A percentile compares a stretch with the other conserved stretches of the same genome.
These are phyloP conservation scores for Pythium pyrilobum DNA, from an alignment of 352 stramenopile species.

Conservation along the genomic window DNA sequence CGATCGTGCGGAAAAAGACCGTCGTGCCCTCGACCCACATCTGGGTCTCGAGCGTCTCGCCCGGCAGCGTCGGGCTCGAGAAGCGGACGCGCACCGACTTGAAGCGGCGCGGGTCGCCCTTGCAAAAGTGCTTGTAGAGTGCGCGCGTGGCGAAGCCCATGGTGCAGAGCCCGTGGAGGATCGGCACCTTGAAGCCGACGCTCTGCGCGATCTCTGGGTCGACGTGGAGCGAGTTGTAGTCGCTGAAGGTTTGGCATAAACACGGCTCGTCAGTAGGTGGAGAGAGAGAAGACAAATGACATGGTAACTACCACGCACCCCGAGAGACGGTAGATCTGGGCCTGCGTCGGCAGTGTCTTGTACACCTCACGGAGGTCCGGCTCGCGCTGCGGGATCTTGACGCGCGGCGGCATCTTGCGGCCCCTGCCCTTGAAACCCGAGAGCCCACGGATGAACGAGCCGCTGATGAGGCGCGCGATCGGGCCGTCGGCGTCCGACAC, in stretches of 20 bases:
- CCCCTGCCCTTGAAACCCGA: slow-evolving; percentile 70
- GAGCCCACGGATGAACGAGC: slow-evolving; percentile 78
- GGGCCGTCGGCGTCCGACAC: slow-evolving; percentile 62
- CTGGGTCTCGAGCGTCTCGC: slow-evolving; percentile 80
- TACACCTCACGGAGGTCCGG: slow-evolving; percentile 61
- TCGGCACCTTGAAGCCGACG: slow-evolving; percentile 76
- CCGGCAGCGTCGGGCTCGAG: slow-evolving; percentile 80
- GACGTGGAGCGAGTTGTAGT: slow-evolving; percentile 95
- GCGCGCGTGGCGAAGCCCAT: slow-evolving; percentile 82
- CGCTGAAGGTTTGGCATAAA: too few species aligned
- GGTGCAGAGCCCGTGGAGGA: slow-evolving; percentile 94
- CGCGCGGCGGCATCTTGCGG: slow-evolving; percentile 51
- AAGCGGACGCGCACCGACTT: slow-evolving; percentile 87
- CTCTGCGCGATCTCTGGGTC: slow-evolving; percentile 79
- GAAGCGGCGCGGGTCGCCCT: slow-evolving; percentile 59
- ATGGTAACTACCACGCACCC: slow-evolving; percentile 35
- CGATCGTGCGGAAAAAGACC: slow-evolving; percentile 71
- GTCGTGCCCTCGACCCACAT: slow-evolving; percentile 66
- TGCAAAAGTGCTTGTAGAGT: slow-evolving; percentile 78
- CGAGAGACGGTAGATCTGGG: slow-evolving; percentile 92
- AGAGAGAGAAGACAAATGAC: too few species aligned
- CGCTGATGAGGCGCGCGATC: slow-evolving; percentile 67
- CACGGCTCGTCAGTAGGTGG: too few species aligned
- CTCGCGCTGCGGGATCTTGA: slow-evolving; percentile 69
- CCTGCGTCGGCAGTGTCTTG: slow-evolving; percentile 64